These are phyloP conservation scores for Chytriomyces hyalinus DNA, from an alignment of 192 early-diverging fungal species.

Conservation along the genomic window DNA sequence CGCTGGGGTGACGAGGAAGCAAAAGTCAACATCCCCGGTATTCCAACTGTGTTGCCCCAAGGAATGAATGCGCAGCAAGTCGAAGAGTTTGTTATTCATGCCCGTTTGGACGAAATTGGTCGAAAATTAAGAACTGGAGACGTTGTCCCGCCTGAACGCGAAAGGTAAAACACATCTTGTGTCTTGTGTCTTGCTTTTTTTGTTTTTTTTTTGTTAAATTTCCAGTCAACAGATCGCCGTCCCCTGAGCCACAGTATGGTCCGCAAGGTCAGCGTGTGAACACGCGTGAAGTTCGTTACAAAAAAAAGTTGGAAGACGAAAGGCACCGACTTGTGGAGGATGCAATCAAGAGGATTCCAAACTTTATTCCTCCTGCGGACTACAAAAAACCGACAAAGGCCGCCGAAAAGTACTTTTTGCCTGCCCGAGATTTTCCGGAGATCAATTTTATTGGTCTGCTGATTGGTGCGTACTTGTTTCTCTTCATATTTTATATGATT, in stretches of 20 bases:
- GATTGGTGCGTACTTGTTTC: constrained; percentile 61
- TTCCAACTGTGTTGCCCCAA: constrained; percentile 78
- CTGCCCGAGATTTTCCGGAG: constrained; percentile 92
- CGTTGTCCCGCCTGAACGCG: constrained; percentile 77
- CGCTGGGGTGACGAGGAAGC: constrained; percentile 87
- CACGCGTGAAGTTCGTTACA: constrained; percentile 91
- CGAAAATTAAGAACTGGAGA: constrained; percentile 81
- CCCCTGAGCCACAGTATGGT: constrained; percentile 91
- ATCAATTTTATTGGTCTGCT: constrained; percentile 98
- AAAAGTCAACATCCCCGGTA: constrained; percentile 75
- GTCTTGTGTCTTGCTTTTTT: background rate
- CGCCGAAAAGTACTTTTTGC: constrained; percentile 94
- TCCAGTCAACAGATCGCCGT: constrained; percentile 76
- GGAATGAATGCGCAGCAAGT: constrained; percentile 79
- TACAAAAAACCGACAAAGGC: constrained; percentile 83
- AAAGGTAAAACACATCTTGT: constrained; percentile 59
- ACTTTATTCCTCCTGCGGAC: constrained; percentile 88
- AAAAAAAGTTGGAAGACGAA: constrained; percentile 92
- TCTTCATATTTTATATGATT: constrained; percentile 2
- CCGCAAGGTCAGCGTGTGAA: constrained; percentile 94
- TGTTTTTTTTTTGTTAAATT: constrained; percentile 13
- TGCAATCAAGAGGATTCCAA: constrained; percentile 74
- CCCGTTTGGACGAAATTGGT: constrained; percentile 92
- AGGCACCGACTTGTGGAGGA: constrained; percentile 84
- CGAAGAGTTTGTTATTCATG: constrained; percentile 78